Evolutionary conservation across 208 protist species (phyloP), one percentile per base, ranked within the genome.

Genomic region (Blechomonas ayalai): DNA sequence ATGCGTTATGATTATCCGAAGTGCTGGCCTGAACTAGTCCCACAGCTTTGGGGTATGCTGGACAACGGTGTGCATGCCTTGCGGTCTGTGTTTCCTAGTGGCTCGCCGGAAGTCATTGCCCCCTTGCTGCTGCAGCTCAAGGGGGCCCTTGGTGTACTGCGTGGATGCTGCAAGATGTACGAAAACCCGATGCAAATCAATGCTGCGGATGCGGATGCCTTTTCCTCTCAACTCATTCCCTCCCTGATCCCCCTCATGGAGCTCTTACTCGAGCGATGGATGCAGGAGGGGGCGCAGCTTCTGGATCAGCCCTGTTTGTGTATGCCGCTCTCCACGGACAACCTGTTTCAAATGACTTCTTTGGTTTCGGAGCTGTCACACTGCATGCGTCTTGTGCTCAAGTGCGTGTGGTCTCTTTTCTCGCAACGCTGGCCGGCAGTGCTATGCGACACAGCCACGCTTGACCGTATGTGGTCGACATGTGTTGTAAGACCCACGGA

Each of bases 1-100:
- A 69, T 90, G 35, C 33, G 26, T 10, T 79, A 84, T 44, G 85
- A 93, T 59, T 93, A 73, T 39, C 77, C 78, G 3, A 25, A 63
- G 7, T 52, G 48, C 19, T 93, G 85, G 82, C 62, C 70, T 7
- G 63, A 57, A 18, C 50, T 89, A 19, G 63, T 93, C 47, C 59
- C 66, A 8, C 73, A 88, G 41, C 35, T 84, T 4, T 69, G 58
- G 16, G 25, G 45, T 13, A 51, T 92, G 20, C 26, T 89, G 6
- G 52, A 63, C 10, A 49, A 62, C 19, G 72, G 62, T 43, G 58
- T 63, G 41, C 43, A 26, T 3, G 40, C 51, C 31, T 52, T 76
- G 34, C 46, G 55, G 9, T 45, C 34, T 7, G 29, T 71, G 51
- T n/a, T n/a, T n/a, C n/a, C n/a, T n/a, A n/a, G n/a, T n/a, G 38